Base-by-base conservation (phyloP, 2,329 filamentous ascomycete genomes). In the Aspergillus nomiae region DNA sequence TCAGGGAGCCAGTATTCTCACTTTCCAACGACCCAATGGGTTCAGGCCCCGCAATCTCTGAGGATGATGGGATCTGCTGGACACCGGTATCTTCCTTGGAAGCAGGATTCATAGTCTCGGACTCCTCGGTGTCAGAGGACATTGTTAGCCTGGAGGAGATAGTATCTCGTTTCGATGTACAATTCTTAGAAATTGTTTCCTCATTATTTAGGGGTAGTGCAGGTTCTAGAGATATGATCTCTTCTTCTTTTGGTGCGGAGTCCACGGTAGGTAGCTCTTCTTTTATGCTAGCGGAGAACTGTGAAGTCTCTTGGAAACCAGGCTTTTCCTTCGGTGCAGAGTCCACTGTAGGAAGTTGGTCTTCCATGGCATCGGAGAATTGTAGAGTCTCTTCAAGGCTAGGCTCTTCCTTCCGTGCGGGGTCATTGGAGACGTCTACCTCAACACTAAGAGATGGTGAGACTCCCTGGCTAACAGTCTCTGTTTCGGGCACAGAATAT, bases 131-230 rank as follows among this genome's bases (percentile, higher is more conserved):
- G 24, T 64, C 60, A 16, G 55, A 56, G 30, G 36, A 57, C n/a
- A 34, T 19, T 65, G 64, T 65, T 63, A 59, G 65, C 59, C 51
- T 56, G 30, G 21, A 48, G 24, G n/a, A 53, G 14, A 41, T 50
- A 21, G 28, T 32, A 9, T 51, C 48, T 51, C 48, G 34, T n/a
- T 34, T n/a, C 4, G 48, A 32, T 32, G 19, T 24, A 51, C 16
- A 30, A n/a, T 32, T n/a, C 28, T 12, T 19, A n/a, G 28, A 6
- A 51, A 19, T 14, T 32, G 16, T 32, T 51, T 32, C 28, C 26
- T 51, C 16, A 10, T 9, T 32, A 34, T 14, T 19, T 16, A 10
- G 21, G 16, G 12, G 28, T 16, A 21, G 4, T 4, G n/a, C 9
- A 16, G 26, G 26, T n/a, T 26, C 32, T 19, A 9, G 34, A 55